Percentiles rank a stretch among this genome's conserved stretches.
These are phyloP conservation scores for Blastocystis sp. DNA, from an alignment of 352 stramenopile genomes.

Conservation along the genomic window DNA sequence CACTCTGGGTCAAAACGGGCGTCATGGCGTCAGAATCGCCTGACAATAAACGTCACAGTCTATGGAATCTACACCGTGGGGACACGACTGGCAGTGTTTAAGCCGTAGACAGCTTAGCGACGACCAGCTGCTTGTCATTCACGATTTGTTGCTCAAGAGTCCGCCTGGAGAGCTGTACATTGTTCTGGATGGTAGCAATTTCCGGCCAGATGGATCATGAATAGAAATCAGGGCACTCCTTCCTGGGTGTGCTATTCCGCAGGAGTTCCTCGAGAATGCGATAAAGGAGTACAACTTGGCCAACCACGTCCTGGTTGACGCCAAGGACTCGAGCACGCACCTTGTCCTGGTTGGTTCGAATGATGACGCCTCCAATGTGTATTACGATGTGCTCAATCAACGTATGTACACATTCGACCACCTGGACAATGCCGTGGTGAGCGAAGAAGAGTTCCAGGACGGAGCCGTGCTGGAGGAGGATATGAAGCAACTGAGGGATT, in stretches of 20 bases:
- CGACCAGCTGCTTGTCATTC: conserved; percentile 51
- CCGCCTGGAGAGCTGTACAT: conserved; percentile 58
- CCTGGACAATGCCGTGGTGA: background rate
- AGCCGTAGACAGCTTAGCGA: conserved; percentile 4
- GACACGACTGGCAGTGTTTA: background rate
- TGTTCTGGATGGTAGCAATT: conserved; percentile 29
- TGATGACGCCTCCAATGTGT: conserved; percentile 47
- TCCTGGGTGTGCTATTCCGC: background rate
- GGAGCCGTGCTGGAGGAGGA: background rate
- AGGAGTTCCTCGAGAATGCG: background rate
- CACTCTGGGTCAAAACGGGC: background rate
- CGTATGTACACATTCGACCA: conserved; percentile 38
- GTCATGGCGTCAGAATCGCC: background rate
- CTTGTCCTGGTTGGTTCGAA: conserved; percentile 47
- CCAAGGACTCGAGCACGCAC: background rate
- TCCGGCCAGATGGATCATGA: background rate
- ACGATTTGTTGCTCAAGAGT: conserved; percentile 59
- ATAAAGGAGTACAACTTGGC: conserved; percentile 58
- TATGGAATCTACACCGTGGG: conserved; percentile 45
- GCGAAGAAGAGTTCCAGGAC: conserved; percentile 11
- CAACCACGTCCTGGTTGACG: conserved; percentile 51
- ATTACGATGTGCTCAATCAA: conserved; percentile 6
- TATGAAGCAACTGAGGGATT: background rate
- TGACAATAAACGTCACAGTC: background rate
- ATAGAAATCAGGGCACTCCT: conserved; percentile 63